Percentiles rank a stretch among this genome's conserved stretches.
Conservation (phyloP, 176 grass and related monocot species). For the Hsuehochloa calcarea region DNA sequence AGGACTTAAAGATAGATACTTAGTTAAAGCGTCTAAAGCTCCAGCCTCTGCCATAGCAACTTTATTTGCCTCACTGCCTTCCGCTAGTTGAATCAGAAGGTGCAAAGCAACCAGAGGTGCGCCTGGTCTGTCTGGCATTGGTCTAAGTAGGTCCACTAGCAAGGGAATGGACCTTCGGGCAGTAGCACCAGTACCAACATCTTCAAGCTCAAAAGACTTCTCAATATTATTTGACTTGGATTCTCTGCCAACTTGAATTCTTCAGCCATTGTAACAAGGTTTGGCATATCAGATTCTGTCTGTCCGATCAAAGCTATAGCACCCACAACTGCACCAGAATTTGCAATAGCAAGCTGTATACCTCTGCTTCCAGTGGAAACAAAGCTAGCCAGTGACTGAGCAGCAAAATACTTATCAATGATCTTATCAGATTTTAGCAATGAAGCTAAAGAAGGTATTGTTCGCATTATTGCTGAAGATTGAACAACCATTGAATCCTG, state of each 20-base stretch:
- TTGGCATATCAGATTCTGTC: constrained; percentile 67
- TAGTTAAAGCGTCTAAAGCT: constrained; percentile 81
- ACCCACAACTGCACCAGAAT: constrained; percentile 83
- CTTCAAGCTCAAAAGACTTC: constrained; percentile 71
- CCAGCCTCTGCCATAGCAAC: constrained; percentile 87
- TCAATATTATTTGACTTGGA: constrained; percentile 79
- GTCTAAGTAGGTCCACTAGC: constrained; percentile 91
- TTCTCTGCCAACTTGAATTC: constrained; percentile 71
- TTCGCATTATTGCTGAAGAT: constrained; percentile 63
- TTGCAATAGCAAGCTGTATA: constrained; percentile 77
- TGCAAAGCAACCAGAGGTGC: constrained; percentile 85
- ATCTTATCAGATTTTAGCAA: constrained; percentile 79
- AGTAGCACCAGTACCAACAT: constrained; percentile 65
- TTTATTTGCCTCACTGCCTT: constrained; percentile 73
- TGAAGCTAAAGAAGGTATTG: constrained; percentile 70
- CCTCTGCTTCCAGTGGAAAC: constrained; percentile 68
- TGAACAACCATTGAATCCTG: constrained; percentile 75
- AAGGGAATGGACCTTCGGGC: constrained; percentile 85
- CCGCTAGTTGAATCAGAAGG: constrained; percentile 81
- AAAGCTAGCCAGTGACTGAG: constrained; percentile 88
- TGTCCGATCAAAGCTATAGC: constrained; percentile 78
- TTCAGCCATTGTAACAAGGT: constrained; percentile 58
- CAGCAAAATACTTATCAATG: constrained; percentile 80
- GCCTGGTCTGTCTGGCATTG: constrained; percentile 91
- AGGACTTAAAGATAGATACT: constrained; percentile 95